Percentiles rank a stretch among this genome's conserved stretches.
phyloP scores from a whole-genome alignment of 331 rosid species.

The Malus hybrid region DNA sequence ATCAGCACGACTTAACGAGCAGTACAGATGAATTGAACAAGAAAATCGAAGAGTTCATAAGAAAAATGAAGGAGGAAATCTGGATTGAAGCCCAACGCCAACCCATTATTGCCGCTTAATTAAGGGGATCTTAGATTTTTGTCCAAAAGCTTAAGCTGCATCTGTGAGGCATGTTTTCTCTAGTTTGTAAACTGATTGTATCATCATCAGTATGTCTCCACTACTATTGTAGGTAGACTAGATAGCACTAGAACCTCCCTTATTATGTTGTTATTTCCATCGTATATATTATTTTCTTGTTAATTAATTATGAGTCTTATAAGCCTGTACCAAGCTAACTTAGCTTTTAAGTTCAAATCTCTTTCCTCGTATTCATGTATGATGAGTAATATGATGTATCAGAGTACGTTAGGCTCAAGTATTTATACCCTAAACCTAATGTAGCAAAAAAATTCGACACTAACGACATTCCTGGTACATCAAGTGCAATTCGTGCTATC shows the following conservation, averaged over 20 bases:
- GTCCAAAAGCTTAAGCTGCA: not conserved
- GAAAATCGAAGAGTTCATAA: conserved; percentile 73
- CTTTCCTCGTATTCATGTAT: not conserved
- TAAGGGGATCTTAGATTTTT: not conserved
- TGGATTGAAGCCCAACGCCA: conserved; percentile 58
- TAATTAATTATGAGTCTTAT: not conserved
- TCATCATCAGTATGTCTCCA: not conserved
- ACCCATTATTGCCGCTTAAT: conserved; percentile 40
- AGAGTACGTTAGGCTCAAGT: too few relatives aligned
- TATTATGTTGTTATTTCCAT: not conserved
- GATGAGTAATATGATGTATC: too few relatives aligned
- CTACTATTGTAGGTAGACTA: not conserved
- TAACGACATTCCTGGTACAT: too few relatives aligned
- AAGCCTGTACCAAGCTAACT: too few relatives aligned
- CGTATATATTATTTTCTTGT: too few relatives aligned
- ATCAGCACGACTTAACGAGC: conserved; percentile 23
- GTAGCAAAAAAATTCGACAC: too few relatives aligned
- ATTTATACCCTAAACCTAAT: too few relatives aligned
- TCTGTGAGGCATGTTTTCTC: not conserved
- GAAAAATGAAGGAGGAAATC: conserved; percentile 67
- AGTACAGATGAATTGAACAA: conserved; percentile 72
- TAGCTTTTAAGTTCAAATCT: not conserved
- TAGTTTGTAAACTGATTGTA: not conserved
- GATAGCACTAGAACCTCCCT: not conserved
- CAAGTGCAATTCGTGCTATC: too few relatives aligned